A percentile compares a stretch with the other conserved stretches of the same genome.
Evolutionary conservation across 305 asterid genomes (phyloP).

Genomic region (Fraxinus velutina): DNA sequence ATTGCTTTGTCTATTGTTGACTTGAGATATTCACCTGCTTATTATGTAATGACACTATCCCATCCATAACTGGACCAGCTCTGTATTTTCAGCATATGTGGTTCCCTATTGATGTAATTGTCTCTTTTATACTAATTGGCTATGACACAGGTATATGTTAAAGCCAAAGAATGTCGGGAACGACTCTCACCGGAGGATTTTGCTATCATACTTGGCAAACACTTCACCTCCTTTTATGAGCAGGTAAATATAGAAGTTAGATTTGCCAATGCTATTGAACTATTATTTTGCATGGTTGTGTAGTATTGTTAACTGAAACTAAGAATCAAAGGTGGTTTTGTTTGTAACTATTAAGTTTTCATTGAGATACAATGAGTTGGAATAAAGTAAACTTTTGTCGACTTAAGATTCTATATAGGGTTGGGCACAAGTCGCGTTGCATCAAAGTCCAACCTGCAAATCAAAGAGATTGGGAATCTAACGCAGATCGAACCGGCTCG

Average conservation of each 20-base stretch:
- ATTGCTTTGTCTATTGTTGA: neutral
- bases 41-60: neutral
- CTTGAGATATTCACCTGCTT: neutral
- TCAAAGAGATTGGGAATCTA: neutral
- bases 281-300: neutral
- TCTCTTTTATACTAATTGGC: conserved; percentile 14
- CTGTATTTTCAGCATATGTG: neutral
- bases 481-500: neutral
- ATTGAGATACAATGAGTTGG: neutral
- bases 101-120: neutral
- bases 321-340: conserved; percentile 1
- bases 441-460: neutral
- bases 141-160: conserved; percentile 72
- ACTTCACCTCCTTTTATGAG: conserved; percentile 68
- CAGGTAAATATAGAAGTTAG: conserved; percentile 44
- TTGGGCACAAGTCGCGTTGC: neutral
- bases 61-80: neutral
- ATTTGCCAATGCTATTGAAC: neutral
- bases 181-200: conserved; percentile 62
- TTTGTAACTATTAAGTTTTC: conserved; percentile 1
- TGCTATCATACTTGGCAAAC: conserved; percentile 81
- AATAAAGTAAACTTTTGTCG: neutral
- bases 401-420: neutral
- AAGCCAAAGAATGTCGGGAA: conserved; percentile 77
- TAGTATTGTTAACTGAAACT: neutral